A percentile compares a stretch with the other conserved stretches of the same genome.
Conservation (phyloP, 345 rosid genomes). For the Brassica incana region DNA sequence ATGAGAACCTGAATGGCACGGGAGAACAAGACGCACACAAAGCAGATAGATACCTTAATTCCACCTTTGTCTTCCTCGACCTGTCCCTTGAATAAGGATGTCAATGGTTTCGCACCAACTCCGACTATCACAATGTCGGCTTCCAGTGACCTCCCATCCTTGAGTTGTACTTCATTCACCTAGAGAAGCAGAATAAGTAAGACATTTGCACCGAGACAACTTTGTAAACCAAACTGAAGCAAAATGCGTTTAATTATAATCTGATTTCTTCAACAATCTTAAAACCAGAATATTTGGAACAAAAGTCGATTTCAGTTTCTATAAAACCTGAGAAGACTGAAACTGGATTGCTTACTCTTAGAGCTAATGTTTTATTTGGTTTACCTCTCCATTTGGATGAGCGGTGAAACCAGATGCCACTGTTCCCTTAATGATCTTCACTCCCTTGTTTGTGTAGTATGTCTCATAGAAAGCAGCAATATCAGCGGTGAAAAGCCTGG, state of each 20-base stretch:
- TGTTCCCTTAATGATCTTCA: slow-evolving; percentile 88
- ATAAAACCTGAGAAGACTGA: background rate
- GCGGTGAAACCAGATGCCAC: slow-evolving; percentile 90
- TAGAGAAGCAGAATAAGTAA: slow-evolving; percentile 30
- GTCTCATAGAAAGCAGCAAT: slow-evolving; percentile 96
- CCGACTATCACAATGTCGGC: slow-evolving; percentile 98
- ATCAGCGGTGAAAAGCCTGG: slow-evolving; percentile 89
- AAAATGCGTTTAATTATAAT: background rate
- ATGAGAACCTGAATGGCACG: background rate
- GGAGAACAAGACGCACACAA: background rate
- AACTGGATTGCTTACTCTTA: background rate
- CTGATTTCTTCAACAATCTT: background rate
- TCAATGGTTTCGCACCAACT: slow-evolving; percentile 92
- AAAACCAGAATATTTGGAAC: background rate
- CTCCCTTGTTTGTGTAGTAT: slow-evolving; percentile 80
- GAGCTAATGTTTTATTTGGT: background rate
- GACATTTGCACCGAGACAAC: background rate
- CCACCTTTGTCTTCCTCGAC: slow-evolving; percentile 94
- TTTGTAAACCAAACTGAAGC: background rate
- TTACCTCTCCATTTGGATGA: slow-evolving; percentile 80
- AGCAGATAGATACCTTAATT: slow-evolving; percentile 58
- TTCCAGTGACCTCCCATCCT: slow-evolving; percentile 85
- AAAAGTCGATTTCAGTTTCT: background rate
- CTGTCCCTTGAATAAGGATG: slow-evolving; percentile 80
- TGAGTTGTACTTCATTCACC: slow-evolving; percentile 93